Percentiles rank a stretch among this genome's conserved stretches.
Conservation (phyloP, 805 yeast genomes). For the Pichia cabralensis region DNA sequence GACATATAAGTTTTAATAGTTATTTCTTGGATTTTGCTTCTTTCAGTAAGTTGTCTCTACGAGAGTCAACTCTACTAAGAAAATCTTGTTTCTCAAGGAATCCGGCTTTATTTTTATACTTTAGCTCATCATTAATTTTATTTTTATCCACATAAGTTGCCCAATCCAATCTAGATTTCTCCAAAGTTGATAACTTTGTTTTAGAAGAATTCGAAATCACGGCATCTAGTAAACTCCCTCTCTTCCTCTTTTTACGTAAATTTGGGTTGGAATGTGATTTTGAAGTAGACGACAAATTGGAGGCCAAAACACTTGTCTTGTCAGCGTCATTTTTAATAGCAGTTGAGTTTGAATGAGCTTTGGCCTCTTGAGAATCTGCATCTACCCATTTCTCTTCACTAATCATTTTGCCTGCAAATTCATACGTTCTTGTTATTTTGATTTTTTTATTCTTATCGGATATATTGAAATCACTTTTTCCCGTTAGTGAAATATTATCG, state of each 20-base stretch:
- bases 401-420: constrained; percentile 80
- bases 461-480: constrained; percentile 86
- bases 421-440: constrained; percentile 66
- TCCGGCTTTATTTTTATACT: constrained; percentile 77
- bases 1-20: no score
- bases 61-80: constrained; percentile 60
- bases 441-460: constrained; percentile 45
- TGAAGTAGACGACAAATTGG: not conserved
- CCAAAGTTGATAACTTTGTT: constrained; percentile 80
- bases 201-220: constrained; percentile 61
- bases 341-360: constrained; percentile 59
- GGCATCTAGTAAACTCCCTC: constrained; percentile 69
- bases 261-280: not conserved
- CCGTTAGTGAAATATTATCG: constrained; percentile 65
- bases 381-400: constrained; percentile 75
- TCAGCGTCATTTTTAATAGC: constrained; percentile 9
- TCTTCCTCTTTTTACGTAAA: constrained; percentile 39
- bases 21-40: constrained; percentile 23
- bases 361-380: constrained; percentile 74
- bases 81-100: constrained; percentile 88
- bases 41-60: constrained; percentile 41
- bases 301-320: not conserved
- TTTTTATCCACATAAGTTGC: constrained; percentile 84
- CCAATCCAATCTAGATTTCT: constrained; percentile 92
- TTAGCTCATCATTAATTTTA: constrained; percentile 76